Conservation (phyloP, 2,329 filamentous ascomycete species). For the Neonectria magnoliae region DNA sequence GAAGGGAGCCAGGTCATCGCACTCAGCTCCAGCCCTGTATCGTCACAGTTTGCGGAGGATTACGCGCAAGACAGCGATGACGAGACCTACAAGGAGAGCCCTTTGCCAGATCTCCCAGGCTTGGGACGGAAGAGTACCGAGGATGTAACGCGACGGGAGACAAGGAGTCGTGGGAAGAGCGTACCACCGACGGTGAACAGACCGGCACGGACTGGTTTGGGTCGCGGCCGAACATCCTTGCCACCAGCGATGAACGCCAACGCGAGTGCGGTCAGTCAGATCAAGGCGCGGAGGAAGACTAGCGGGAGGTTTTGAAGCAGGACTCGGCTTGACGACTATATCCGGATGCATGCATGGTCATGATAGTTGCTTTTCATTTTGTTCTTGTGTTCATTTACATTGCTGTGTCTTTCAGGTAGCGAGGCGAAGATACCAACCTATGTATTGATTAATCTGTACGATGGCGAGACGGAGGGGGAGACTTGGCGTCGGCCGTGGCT, state of each 20-base stretch:
- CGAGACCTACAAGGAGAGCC: slow-evolving; percentile 34
- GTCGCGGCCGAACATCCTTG: slow-evolving; percentile 28
- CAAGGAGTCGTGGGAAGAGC: slow-evolving; percentile 34
- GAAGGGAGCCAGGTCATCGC: slow-evolving; percentile 47
- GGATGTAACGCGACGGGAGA: slow-evolving; percentile 25
- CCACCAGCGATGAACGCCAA: slow-evolving; percentile 30
- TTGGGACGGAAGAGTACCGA: slow-evolving; percentile 35
- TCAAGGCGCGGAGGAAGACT: slow-evolving; percentile 35
- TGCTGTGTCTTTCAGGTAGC: background rate
- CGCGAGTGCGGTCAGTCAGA: slow-evolving; percentile 39
- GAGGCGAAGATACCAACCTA: slow-evolving; percentile 18
- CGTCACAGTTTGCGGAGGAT: slow-evolving; percentile 31
- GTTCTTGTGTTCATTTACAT: slow-evolving; percentile 8
- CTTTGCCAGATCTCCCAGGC: slow-evolving; percentile 31
- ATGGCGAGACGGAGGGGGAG: slow-evolving; percentile 18
- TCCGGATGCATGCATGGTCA: background rate
- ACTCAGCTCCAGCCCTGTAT: slow-evolving; percentile 43
- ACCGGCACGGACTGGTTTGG: slow-evolving; percentile 5
- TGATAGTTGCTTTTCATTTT: background rate
- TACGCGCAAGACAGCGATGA: slow-evolving; percentile 37
- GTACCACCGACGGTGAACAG: slow-evolving; percentile 26
- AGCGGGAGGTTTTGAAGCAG: slow-evolving; percentile 34
- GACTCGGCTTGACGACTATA: background rate
- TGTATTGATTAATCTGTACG: slow-evolving; percentile 25
- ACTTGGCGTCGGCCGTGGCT: slow-evolving; percentile 22